Base-by-base conservation (phyloP, 768 basidiomycete genomes). In the Tylopilus subfusipes region DNA sequence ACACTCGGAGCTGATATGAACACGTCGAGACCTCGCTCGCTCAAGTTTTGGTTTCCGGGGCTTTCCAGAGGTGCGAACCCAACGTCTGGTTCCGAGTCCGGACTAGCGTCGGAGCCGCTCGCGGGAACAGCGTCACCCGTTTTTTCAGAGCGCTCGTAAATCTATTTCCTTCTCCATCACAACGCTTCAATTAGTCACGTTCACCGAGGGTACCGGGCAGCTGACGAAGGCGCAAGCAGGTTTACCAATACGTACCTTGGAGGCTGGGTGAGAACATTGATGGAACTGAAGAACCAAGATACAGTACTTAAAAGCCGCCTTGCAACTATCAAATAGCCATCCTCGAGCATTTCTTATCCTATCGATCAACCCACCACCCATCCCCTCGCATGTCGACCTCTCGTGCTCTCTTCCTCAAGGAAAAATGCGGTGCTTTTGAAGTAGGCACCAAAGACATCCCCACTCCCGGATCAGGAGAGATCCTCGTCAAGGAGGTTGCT, bases 401-500 rank as follows among this genome's bases (percentile, higher is more conserved):
- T 27, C 61, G 58, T 18, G 63, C 42, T 2, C 55, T 65, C 29
- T 54, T 53, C 18, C 64, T 62, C 44, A 60, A 57, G 16, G 53
- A 65, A 47, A 62, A 62, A 11, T 59, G 43, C 2, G 63, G 63
- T 29, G 44, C 56, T 0, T 56, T 67, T 21, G 46, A 46, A 42
- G 24, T 62, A 10, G 46, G 55, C 42, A 44, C 55, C 33, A 64
- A 40, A 44, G 33, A 52, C 12, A 4, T 34, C 0, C 58, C 59
- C 9, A n/a, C 40, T 19, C 79, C 80, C 0, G 74, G 75, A 0
- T 68, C 72, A 1, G 73, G 73, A 24, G 76, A 80, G 49, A 49
- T 81, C 31, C 69, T 81, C 42, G 66, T 80, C 58, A 76, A 74
- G 57, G 63, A 77, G 31, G 52, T 68, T 31, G 63, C 79, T 2